phyloP scores from a whole-genome alignment of 306 rosid genomes.

The Begonia peltatifolia region DNA sequence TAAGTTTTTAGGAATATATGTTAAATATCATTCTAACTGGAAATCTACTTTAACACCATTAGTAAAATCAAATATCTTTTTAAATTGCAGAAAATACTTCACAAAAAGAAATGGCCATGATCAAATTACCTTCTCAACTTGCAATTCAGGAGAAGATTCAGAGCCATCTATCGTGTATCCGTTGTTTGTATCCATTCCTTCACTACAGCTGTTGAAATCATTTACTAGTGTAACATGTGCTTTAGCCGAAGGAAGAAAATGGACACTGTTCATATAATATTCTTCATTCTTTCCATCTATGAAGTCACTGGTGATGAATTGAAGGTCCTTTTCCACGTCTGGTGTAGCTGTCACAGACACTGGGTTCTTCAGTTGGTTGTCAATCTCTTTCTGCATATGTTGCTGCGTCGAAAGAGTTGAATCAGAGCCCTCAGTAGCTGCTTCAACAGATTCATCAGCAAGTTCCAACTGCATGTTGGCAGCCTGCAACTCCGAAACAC shows the following conservation, averaged over 20 bases:
- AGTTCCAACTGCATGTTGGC: background rate
- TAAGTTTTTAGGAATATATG: too few species aligned
- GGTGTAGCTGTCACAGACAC: slow-evolving; percentile 26
- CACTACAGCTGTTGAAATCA: slow-evolving; percentile 9
- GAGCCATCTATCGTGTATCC: slow-evolving; percentile 21
- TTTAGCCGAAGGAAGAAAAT: slow-evolving; percentile 16
- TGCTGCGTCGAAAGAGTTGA: slow-evolving; percentile 8
- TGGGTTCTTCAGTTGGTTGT: slow-evolving; percentile 9
- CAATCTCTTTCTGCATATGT: slow-evolving; percentile 43
- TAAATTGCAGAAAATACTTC: too few species aligned
- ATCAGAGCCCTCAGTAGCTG: slow-evolving; percentile 15
- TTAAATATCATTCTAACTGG: background rate
- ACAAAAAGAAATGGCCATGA: background rate
- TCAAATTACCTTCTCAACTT: slow-evolving; percentile 34
- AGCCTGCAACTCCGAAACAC: too few species aligned
- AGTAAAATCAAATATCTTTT: background rate
- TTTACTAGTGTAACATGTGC: slow-evolving; percentile 13
- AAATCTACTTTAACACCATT: background rate
- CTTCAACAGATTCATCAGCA: slow-evolving; percentile 11
- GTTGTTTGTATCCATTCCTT: slow-evolving; percentile 19
- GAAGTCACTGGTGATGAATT: slow-evolving; percentile 14
- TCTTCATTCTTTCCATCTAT: slow-evolving; percentile 17
- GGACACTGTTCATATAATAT: slow-evolving; percentile 17
- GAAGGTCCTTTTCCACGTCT: slow-evolving; percentile 18
- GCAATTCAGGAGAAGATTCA: slow-evolving; percentile 21